Evolutionary conservation across 768 basidiomycete species (phyloP).

Genomic region (Mycena indigotica): DNA sequence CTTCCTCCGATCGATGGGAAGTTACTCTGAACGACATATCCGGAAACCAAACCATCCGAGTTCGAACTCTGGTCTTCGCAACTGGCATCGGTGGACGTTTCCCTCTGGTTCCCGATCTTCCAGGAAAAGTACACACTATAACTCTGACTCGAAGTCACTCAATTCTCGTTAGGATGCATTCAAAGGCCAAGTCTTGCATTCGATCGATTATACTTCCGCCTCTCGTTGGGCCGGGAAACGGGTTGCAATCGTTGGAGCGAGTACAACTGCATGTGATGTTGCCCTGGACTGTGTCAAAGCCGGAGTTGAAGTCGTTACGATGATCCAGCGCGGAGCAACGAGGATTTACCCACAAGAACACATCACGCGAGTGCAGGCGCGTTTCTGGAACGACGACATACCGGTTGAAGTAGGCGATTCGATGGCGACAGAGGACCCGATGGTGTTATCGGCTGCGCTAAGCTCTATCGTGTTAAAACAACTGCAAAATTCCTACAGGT

Average conservation of each 20-base stretch:
- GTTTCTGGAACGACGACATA: constrained; percentile 16
- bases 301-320: constrained; percentile 24
- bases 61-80: constrained; percentile 32
- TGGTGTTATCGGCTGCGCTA: constrained; percentile 11
- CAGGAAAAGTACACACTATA: constrained; percentile 12
- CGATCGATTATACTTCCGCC: constrained; percentile 42
- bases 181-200: constrained; percentile 51
- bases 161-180: constrained; percentile 40
- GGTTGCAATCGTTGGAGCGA: constrained; percentile 53
- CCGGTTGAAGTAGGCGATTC: constrained; percentile 17
- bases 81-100: constrained; percentile 20
- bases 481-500: constrained; percentile 10
- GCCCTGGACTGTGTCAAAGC: constrained; percentile 15
- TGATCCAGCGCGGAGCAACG: constrained; percentile 46
- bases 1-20: constrained; percentile 28
- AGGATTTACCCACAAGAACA: constrained; percentile 26
- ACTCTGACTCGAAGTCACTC: not conserved
- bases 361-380: not conserved
- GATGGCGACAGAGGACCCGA: constrained; percentile 18
- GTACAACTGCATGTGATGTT: constrained; percentile 33
- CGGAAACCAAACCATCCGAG: constrained; percentile 25
- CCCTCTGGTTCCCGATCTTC: constrained; percentile 15
- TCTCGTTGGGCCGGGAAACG: constrained; percentile 52
- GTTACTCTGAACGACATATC: constrained; percentile 28
- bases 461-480: not conserved